Percentiles rank a stretch among this genome's conserved stretches.
These are phyloP conservation scores for Pseudonectria foliicola DNA, from an alignment of 2,329 filamentous ascomycete species.

Conservation along the genomic window DNA sequence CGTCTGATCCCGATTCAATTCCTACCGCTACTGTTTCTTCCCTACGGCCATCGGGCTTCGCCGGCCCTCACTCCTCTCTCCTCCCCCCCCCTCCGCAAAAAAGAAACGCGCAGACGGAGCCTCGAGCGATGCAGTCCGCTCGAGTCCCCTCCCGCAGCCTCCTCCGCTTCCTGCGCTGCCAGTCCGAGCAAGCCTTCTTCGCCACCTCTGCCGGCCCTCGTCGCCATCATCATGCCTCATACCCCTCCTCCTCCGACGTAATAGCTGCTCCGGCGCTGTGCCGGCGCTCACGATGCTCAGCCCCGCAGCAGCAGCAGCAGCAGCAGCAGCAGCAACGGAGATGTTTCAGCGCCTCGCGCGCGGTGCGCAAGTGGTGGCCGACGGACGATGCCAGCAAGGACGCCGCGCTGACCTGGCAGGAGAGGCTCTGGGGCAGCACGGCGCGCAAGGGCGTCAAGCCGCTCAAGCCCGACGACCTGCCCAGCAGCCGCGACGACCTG, in stretches of 20 bases:
- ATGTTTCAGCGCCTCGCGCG: slow-evolving; percentile 25
- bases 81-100: no score
- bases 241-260: no score
- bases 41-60: no score
- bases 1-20: no score
- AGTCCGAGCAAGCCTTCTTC: slow-evolving; percentile 56
- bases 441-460: slow-evolving; percentile 32
- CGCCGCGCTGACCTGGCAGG: slow-evolving; percentile 36
- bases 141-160: slow-evolving; percentile 50
- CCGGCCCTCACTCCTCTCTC: no score
- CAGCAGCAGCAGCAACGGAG: slow-evolving; percentile 6
- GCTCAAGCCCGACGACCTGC: slow-evolving; percentile 52
- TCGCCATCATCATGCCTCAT: no score
- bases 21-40: no score
- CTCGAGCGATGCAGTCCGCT: slow-evolving; percentile 36
- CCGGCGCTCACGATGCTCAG: slow-evolving; percentile 12
- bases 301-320: slow-evolving; percentile 8
- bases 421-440: slow-evolving; percentile 40
- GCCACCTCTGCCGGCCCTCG: slow-evolving; percentile 33
- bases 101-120: slow-evolving; percentile 3
- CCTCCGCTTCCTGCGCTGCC: slow-evolving; percentile 65
- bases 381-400: slow-evolving; percentile 11
- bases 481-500: slow-evolving; percentile 49
- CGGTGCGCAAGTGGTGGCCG: slow-evolving; percentile 15
- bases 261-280: slow-evolving; percentile 11